Conservation (phyloP, 1,284 basidiomycete genomes). For the Cryptococcus deneoformans region DNA sequence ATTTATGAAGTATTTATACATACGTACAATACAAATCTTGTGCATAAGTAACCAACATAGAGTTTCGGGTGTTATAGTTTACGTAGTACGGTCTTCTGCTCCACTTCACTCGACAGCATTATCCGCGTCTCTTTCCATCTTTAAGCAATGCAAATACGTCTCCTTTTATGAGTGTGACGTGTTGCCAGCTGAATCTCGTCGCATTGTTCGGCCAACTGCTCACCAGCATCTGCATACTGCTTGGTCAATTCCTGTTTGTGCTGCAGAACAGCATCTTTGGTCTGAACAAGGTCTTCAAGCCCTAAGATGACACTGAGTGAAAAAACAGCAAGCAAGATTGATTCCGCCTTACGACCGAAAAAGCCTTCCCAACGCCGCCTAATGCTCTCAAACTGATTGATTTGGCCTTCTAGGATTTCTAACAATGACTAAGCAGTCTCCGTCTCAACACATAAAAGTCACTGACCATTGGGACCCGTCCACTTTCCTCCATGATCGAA, state of each 20-base stretch:
- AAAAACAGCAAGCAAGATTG: too few species aligned
- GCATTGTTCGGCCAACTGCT: slow-evolving; percentile 12
- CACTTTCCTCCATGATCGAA: background rate
- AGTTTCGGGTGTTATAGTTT: too few species aligned
- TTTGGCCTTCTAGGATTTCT: background rate
- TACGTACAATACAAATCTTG: too few species aligned
- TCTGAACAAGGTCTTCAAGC: slow-evolving; percentile 2
- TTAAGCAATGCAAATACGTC: background rate
- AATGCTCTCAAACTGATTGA: background rate
- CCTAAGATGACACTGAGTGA: background rate
- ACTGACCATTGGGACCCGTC: background rate
- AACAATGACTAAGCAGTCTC: background rate
- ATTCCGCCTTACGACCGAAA: background rate
- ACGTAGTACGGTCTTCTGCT: too few species aligned
- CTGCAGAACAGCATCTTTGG: slow-evolving; percentile 11
- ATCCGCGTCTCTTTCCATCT: background rate
- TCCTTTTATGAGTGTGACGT: slow-evolving; percentile 1
- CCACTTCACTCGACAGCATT: too few species aligned
- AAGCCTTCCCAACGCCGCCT: background rate
- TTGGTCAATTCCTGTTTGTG: slow-evolving; percentile 13
- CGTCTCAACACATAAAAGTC: background rate
- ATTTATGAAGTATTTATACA: too few species aligned
- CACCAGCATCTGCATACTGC: slow-evolving; percentile 12
- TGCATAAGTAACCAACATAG: too few species aligned
- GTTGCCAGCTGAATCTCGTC: slow-evolving; percentile 10